Base-by-base conservation (phyloP, 495 filamentous ascomycete genomes). In the Aspergillus coremiiformis region DNA sequence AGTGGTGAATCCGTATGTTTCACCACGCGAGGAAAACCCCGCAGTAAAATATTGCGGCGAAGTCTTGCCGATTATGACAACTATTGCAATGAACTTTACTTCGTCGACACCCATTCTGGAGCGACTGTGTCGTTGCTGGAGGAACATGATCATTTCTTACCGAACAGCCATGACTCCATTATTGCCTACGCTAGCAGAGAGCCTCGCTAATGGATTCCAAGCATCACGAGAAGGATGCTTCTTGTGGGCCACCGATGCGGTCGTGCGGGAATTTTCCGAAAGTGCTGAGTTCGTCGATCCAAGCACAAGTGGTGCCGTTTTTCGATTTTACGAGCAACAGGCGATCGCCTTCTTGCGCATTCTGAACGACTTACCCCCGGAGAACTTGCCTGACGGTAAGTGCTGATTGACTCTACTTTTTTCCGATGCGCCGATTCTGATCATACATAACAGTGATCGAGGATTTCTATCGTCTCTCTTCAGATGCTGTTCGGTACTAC, bases 21-120 rank as follows among this genome's bases (percentile, higher is more conserved):
- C 81, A 26, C 79, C 72, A n/a, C 75, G 76, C 41, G 72, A 84
- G 52, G 84, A 85, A 49, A 90, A 97, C 59, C 93, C 94, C 8
- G 92, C 89, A 0, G 91, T 99, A 30, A 91, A 90, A 60, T 99
- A 97, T 67, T 96, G 92, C 76, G 79, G 90, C 53, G 90, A 96
- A 63, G 86, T 97, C 29, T 85, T 96, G 66, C 89, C 88, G 5
- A 79, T 96, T 39, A 75, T 97, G 58, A 78, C 86, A 12, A 85
- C 83, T 5, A 87, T 99, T 52, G 80, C 88, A 35, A 84, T 91
- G 59, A 90, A 82, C 66, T 97, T 96, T 67, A 80, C 86, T 52
- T 72, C 80, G 51, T 95, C 87, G 52, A 70, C 84, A 2, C 93
- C 93, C 6, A 94, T 99, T 49, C 84, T 92, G 55, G 93, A 99